Evolutionary conservation across 1,139 yeast species (phyloP), one percentile per base, ranked within the genome.

Genomic region (Yamadazyma sp.): DNA sequence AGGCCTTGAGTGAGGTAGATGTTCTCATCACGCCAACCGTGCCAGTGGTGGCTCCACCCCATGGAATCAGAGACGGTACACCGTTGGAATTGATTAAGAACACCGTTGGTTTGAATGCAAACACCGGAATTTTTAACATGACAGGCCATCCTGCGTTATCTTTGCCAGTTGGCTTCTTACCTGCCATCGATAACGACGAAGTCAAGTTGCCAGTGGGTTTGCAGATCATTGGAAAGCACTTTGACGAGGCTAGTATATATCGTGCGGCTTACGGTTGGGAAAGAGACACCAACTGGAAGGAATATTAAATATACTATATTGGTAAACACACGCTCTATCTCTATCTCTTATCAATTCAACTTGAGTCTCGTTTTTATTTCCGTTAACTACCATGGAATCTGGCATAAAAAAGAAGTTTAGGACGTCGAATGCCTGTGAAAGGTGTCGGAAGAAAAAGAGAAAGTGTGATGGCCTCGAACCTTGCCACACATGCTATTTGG

Each of bases 61-160:
- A 46, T 29, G 50, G 39, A 2, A 35, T 40, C 10, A 40, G 45
- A 27, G 47, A 41, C 22, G 45, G 49, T 4, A 40, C 41, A 18
- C 51, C 51, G 10, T 32, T 47, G n/a, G 51, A 47, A 18, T 36
- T 47, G 34, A 45, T 47, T 24, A 46, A 44, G 17, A 59, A 59
- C 32, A 61, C 63, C 13, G 50, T 61, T 22, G 70, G 70, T 9
- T 45, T 64, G 33, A 62, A 61, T 44, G 57, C 62, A 12, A 64
- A 64, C 44, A 62, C 69, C 5, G 60, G 62, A 18, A 59, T 61
- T 25, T 64, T 64, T 47, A 57, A 63, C 43, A 55, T 56, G 42
- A 60, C 64, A 21, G 69, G 69, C 2, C 66, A 62, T 37, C 69
- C 69, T 18, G 65, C 66, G 2, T 36, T 63, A 39, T 56, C 54